Evolutionary conservation across 2,329 filamentous ascomycete genomes (phyloP), one percentile per base, ranked within the genome.

Genomic region (Sporothrix mexicana): DNA sequence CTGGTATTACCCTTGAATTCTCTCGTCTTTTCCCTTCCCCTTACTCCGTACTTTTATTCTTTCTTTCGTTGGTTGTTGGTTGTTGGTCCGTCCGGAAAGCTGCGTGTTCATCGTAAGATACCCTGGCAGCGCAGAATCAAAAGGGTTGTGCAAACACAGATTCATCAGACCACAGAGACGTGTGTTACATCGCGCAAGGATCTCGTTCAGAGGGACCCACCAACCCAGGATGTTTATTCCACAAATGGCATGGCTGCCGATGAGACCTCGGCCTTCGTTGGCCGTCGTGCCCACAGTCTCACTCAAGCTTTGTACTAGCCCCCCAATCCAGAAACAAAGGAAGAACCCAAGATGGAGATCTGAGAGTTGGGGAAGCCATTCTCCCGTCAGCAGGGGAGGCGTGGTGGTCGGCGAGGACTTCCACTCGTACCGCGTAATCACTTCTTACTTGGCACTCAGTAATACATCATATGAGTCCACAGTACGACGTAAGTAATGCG

Each of bases 191-290:
- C 59, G 70, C n/a, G 49, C 70, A 61, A 71, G 59, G 57, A 71
- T 55, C 49, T 43, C 13, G 20, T 64, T 71, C 36, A 25, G 13
- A 17, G 59, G 47, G 25, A 25, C 36, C 49, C 70, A 53, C 57
- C 55, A 25, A 47, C 7, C 17, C 30, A 45, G 30, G 49, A n/a
- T 25, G 43, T 47, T 20, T n/a, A 53, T 51, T 20, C 64, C 53
- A 25, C 25, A 69, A 69, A 69, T 45, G 64, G 71, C 23, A 72
- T 61, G 30, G 64, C 53, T 69, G 55, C 71, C 71, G 71, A 61
- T 20, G 53, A 15, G 25, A 59, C 70, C 64, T 72, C 64, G 71
- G 64, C 43, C 64, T 67, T 47, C 51, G 64, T 51, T 69, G 71
- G 55, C 70, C 61, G 70, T 72, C 43, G 68, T 59, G 51, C 41